These are phyloP conservation scores for Pestalotiopsis sp. DNA, from an alignment of 2,329 filamentous ascomycete genomes.

Conservation along the genomic window DNA sequence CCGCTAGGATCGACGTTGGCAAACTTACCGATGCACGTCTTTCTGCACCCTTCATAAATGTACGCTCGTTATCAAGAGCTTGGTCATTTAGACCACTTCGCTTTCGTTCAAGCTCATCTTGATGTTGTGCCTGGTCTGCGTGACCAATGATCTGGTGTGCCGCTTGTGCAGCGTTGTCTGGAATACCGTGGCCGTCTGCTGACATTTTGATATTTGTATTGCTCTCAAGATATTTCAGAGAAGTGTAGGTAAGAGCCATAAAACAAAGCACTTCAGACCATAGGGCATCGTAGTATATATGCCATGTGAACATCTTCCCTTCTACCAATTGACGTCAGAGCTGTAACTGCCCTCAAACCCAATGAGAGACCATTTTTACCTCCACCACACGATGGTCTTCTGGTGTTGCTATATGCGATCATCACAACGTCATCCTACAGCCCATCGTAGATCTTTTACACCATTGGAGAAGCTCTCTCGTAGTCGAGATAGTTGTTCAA, in stretches of 20 bases:
- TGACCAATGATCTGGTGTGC: slow-evolving; percentile 4
- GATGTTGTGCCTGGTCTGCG: slow-evolving; percentile 1
- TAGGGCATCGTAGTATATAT: not conserved
- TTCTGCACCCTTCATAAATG: slow-evolving; percentile 5
- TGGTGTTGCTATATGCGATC: slow-evolving; percentile 6
- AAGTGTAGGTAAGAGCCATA: not conserved
- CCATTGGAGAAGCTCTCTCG: not conserved
- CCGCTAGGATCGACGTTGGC: not conserved
- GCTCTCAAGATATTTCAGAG: not conserved
- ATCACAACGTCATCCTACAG: slow-evolving; percentile 3
- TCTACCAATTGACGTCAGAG: slow-evolving; percentile 5
- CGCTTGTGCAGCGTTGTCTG: not conserved
- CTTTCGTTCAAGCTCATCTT: slow-evolving; percentile 1
- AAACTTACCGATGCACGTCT: slow-evolving; percentile 1
- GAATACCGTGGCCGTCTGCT: slow-evolving; percentile 10
- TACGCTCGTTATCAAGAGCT: slow-evolving; percentile 2
- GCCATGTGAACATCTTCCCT: not conserved
- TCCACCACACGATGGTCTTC: not conserved
- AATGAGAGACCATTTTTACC: not conserved
- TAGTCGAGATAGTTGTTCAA: not conserved
- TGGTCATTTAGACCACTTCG: slow-evolving; percentile 7
- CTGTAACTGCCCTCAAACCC: not conserved
- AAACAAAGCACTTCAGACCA: not conserved
- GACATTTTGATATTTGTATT: not conserved
- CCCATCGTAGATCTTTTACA: not conserved